Evolutionary conservation across 805 yeast species (phyloP).

Genomic region (Lipomyces kockii): DNA sequence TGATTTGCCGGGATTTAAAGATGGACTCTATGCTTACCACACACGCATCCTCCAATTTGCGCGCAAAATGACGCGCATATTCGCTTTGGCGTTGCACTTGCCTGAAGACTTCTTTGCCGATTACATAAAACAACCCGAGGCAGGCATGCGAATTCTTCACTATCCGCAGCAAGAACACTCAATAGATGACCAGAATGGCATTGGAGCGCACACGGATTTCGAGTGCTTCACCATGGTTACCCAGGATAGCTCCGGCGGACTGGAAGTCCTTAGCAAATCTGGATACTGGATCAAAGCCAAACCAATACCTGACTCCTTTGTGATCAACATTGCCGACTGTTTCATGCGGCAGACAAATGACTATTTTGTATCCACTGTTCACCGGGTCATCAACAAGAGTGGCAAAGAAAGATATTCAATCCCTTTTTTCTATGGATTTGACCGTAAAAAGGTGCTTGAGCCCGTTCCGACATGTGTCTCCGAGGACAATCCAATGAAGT

Average conservation of each 20-base stretch:
- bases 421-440: conserved; percentile 41
- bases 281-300: conserved; percentile 47
- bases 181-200: conserved; percentile 45
- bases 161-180: conserved; percentile 45
- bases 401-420: conserved; percentile 49
- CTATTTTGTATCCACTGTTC: conserved; percentile 48
- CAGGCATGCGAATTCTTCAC: conserved; percentile 46
- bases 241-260: conserved; percentile 49
- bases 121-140: conserved; percentile 41
- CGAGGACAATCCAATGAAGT: conserved; percentile 36
- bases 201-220: conserved; percentile 51
- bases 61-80: conserved; percentile 40
- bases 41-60: conserved; percentile 40
- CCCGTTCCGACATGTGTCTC: conserved; percentile 39
- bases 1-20: conserved; percentile 40
- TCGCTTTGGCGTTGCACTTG: conserved; percentile 45
- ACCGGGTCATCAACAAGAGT: conserved; percentile 46
- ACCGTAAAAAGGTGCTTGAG: conserved; percentile 35
- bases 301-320: conserved; percentile 45
- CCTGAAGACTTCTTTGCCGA: conserved; percentile 43
- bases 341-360: conserved; percentile 50
- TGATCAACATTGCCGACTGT: conserved; percentile 51
- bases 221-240: conserved; percentile 47
- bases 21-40: conserved; percentile 39
- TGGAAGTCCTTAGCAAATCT: conserved; percentile 47